Conservation (phyloP, 192 early-diverging fungal species). For the Pecoramyces ruminantium region DNA sequence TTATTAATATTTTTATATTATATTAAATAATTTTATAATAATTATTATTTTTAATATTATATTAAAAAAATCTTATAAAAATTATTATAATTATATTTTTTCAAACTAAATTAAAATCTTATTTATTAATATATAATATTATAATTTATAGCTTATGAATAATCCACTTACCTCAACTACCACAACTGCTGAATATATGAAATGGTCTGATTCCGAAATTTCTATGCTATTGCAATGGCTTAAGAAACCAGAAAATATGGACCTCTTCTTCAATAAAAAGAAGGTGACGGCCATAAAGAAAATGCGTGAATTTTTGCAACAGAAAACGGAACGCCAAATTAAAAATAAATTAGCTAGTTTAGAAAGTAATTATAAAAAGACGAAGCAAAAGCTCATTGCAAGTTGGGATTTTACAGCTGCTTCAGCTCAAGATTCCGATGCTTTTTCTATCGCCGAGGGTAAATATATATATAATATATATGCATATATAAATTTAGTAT, state of each 20-base stretch:
- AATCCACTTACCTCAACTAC: not conserved
- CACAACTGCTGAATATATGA: not conserved
- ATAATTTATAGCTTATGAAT: not conserved
- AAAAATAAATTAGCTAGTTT: not conserved
- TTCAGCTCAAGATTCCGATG: not conserved
- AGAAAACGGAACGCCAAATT: not conserved
- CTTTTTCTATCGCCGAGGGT: not conserved
- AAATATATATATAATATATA: not conserved
- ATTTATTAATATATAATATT: too few relatives aligned
- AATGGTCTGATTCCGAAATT: not conserved
- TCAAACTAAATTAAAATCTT: too few relatives aligned
- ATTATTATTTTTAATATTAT: too few relatives aligned
- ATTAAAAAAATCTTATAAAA: too few relatives aligned
- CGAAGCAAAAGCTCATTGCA: not conserved
- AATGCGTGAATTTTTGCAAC: not conserved
- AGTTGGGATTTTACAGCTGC: not conserved
- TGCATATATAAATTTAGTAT: too few relatives aligned
- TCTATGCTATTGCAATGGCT: not conserved
- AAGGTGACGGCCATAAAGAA: not conserved
- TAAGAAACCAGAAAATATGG: not conserved
- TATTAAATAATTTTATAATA: too few relatives aligned
- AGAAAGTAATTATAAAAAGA: not conserved
- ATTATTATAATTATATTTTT: too few relatives aligned
- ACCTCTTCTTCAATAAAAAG: not conserved
- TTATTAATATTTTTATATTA: too few relatives aligned